Evolutionary conservation across 2,329 filamentous ascomycete species (phyloP), one percentile per base, ranked within the genome.

Genomic region (Pseudocercospora pini-densiflorae): DNA sequence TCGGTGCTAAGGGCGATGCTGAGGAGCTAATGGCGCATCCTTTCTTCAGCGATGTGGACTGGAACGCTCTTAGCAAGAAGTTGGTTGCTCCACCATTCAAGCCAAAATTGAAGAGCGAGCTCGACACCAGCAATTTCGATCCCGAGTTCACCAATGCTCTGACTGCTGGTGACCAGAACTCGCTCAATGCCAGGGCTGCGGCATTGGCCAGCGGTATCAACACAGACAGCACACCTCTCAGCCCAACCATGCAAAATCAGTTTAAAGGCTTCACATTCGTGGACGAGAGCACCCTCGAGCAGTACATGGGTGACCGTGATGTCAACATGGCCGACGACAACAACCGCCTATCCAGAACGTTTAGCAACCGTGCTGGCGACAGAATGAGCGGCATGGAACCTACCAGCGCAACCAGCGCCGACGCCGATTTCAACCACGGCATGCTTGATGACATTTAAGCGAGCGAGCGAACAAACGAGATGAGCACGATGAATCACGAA

Each of bases 241-340:
- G 93, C 14, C 95, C 95, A 0, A 96, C 93, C 2, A 94, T 97
- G 81, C 95, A 99, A 81, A 95, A 94, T 69, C 97, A 98, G 77
- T 99, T 99, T 84, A 92, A 95, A 76, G 95, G 95, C 36, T 99
- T 99, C 80, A 99, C 95, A 0, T 99, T 97, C 78, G 95, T 98
- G n/a, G 95, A 98, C 74, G 94, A 98, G 81, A 97, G 92, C 76
- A 92, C 92, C 1, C 89, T 99, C 63, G 94, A 98, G 61, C 92
- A 94, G 69, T 90, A 95, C 71, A 93, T 92, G 64, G 77, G 74
- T 23, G 78, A 80, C 61, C 75, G 78, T n/a, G 74, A 81, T 76
- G 63, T 75, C 73, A 68, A 80, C 79, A 70, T 88, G 80, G 59
- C 67, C n/a, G 58, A 70, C 69, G 63, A 63, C 63, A 67, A 66